Conservation (phyloP, 192 early-diverging fungal species). For the Mycoemilia scoparia region DNA sequence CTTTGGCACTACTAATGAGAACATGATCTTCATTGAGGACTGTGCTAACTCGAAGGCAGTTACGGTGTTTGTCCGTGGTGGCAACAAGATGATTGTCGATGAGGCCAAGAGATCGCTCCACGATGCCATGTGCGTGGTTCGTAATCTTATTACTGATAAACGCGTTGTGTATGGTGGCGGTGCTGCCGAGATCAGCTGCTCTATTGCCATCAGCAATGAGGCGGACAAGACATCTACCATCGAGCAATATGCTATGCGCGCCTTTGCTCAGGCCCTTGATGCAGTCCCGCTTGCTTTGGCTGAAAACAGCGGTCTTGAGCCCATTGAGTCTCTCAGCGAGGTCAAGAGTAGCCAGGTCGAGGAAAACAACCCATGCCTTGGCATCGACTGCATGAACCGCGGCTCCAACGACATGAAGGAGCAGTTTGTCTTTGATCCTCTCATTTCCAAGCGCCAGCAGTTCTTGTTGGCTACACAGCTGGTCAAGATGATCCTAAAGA, state of each 20-base stretch:
- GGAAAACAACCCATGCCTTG: constrained; percentile 72
- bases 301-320: constrained; percentile 92
- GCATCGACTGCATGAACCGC: constrained; percentile 88
- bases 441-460: constrained; percentile 99
- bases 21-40: constrained; percentile 98
- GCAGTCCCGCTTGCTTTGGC: constrained; percentile 83
- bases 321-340: constrained; percentile 90
- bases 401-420: constrained; percentile 95
- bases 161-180: constrained; percentile 98
- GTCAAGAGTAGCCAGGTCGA: constrained; percentile 86
- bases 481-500: constrained; percentile 98
- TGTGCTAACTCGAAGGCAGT: constrained; percentile 98
- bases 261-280: constrained; percentile 92
- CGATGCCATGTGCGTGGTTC: constrained; percentile 97
- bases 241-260: constrained; percentile 99
- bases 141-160: constrained; percentile 92
- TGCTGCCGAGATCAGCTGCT: constrained; percentile 89
- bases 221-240: constrained; percentile 79
- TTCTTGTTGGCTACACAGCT: constrained; percentile 93
- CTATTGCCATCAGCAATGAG: constrained; percentile 79
- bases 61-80: constrained; percentile 90
- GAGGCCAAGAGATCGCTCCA: constrained; percentile 95
- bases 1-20: constrained; percentile 96
- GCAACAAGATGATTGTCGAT: constrained; percentile 99
- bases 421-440: constrained; percentile 95